Percentiles rank a stretch among this genome's conserved stretches.
Evolutionary conservation across 176 grass and related monocot species (phyloP).

Genomic region (sorghum (Sorghum bicolor)): Sorghum_bicolor_NCBIv3 NC_012879.2:52877001-52877500

Average conservation of each 20-base stretch:
- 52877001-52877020: slow-evolving; percentile 93
- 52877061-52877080: slow-evolving; percentile 93
- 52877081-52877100: slow-evolving; percentile 91
- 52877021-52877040: slow-evolving; percentile 97
- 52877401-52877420: neutral
- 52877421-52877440: neutral
- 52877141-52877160: neutral
- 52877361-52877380: neutral
- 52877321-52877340: neutral
- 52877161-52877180: neutral
- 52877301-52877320: neutral
- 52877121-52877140: slow-evolving; percentile 7
- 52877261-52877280: neutral
- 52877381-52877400: neutral
- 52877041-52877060: slow-evolving; percentile 94
- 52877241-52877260: neutral
- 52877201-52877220: neutral
- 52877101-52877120: slow-evolving; percentile 43
- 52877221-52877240: slow-evolving; percentile 7
- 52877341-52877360: slow-evolving; percentile 14
- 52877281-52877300: neutral
- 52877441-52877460: neutral
- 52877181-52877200: neutral
- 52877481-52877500: neutral
- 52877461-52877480: neutral